These are phyloP conservation scores for Aureobasidium sp. DNA, from an alignment of 2,329 filamentous ascomycete species.

Conservation along the genomic window DNA sequence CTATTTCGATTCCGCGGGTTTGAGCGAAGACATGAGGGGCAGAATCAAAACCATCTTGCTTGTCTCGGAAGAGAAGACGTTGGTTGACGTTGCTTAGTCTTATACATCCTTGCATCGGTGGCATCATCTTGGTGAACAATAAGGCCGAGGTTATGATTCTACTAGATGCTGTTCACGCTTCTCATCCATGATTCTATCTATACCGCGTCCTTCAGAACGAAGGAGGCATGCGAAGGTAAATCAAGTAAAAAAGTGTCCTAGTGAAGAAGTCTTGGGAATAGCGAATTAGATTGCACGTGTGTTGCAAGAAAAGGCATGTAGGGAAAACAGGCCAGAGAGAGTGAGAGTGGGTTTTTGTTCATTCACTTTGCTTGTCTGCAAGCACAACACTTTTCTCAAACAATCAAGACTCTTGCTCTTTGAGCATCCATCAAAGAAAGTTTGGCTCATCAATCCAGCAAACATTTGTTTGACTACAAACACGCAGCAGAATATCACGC, in stretches of 20 bases:
- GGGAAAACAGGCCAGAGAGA: not conserved
- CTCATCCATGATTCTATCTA: not conserved
- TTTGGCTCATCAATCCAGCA: not conserved
- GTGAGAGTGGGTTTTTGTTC: not conserved
- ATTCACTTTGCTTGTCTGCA: not conserved
- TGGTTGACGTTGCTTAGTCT: no score
- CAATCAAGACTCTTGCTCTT: not conserved
- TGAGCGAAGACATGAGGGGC: no score
- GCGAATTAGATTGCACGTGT: not conserved
- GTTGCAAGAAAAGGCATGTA: not conserved
- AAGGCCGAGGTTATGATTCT: no score
- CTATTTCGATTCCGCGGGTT: no score
- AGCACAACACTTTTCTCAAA: not conserved
- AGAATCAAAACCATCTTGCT: no score
- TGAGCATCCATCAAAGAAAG: not conserved
- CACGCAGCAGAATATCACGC: not conserved
- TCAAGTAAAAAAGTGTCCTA: not conserved
- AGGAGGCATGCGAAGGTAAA: no score
- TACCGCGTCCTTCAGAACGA: not conserved
- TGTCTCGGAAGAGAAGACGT: no score
- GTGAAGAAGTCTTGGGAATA: not conserved
- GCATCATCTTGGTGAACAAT: no score
- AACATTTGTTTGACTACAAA: not conserved
- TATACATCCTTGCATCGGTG: no score
- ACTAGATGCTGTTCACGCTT: no score